A percentile compares a stretch with the other conserved stretches of the same genome.
Conservation (phyloP, 495 filamentous ascomycete genomes). For the Cairneyella variabilis region DNA sequence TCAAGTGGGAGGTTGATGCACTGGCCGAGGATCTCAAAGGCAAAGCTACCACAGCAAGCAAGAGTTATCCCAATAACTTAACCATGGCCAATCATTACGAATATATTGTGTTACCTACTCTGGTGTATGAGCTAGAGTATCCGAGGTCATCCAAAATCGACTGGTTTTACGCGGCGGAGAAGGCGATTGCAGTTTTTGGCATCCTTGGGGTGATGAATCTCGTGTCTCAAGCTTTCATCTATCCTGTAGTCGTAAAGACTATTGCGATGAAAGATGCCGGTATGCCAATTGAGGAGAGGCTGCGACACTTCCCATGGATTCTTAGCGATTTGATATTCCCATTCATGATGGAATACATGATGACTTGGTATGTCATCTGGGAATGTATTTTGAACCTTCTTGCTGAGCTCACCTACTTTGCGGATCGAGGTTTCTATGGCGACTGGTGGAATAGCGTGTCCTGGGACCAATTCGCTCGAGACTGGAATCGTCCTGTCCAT, state of each 20-base stretch:
- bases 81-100: constrained; percentile 63
- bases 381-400: constrained; percentile 74
- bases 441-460: constrained; percentile 51
- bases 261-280: constrained; percentile 60
- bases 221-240: constrained; percentile 53
- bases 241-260: constrained; percentile 54
- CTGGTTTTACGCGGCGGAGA: constrained; percentile 70
- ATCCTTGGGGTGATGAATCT: constrained; percentile 61
- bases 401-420: constrained; percentile 68
- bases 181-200: constrained; percentile 62
- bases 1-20: constrained; percentile 60
- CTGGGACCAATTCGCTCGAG: constrained; percentile 68
- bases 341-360: constrained; percentile 69
- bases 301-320: constrained; percentile 65
- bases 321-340: constrained; percentile 68
- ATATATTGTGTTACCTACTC: constrained; percentile 66
- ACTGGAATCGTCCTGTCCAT: constrained; percentile 61
- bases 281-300: constrained; percentile 52
- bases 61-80: constrained; percentile 64
- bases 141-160: constrained; percentile 64
- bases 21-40: constrained; percentile 60
- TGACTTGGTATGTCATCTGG: constrained; percentile 75
- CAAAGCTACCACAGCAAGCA: constrained; percentile 37
- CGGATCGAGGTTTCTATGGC: constrained; percentile 74
- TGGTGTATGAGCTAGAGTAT: constrained; percentile 76